Evolutionary conservation across 805 yeast species (phyloP).

Genomic region (Schwanniomyces pseudopolymorphus): DNA sequence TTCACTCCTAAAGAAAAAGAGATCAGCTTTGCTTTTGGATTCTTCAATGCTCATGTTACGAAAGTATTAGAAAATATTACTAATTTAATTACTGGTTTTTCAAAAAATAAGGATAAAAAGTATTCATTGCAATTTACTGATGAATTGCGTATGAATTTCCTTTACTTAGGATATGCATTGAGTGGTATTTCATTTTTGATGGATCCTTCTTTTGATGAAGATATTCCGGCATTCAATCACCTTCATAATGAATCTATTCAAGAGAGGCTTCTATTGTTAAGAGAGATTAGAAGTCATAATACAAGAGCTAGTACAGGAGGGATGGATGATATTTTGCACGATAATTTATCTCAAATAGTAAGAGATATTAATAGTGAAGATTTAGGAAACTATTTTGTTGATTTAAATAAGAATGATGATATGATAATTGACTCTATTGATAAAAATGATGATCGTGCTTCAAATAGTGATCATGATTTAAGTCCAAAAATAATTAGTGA

Average conservation of each 20-base stretch:
- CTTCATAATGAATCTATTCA: conserved; percentile 32
- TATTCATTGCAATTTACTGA: conserved; percentile 44
- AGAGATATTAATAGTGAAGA: conserved; percentile 21
- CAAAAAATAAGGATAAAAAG: conserved; percentile 14
- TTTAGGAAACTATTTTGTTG: not conserved
- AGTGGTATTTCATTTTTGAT: conserved; percentile 72
- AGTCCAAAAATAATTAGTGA: not conserved
- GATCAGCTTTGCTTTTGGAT: conserved; percentile 57
- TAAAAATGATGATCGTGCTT: conserved; percentile 17
- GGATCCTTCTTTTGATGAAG: conserved; percentile 66
- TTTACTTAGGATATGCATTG: conserved; percentile 56
- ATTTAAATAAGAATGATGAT: conserved; percentile 10
- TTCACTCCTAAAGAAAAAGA: conserved; percentile 62
- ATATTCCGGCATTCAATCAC: conserved; percentile 36
- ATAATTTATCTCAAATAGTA: conserved; percentile 33
- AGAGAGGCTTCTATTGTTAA: conserved; percentile 32
- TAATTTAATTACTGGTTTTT: conserved; percentile 25
- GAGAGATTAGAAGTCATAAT: conserved; percentile 28
- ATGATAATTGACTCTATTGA: conserved; percentile 17
- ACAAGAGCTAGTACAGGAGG: conserved; percentile 9
- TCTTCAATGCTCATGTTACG: conserved; percentile 51
- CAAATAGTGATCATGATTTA: not conserved
- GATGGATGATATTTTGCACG: conserved; percentile 24
- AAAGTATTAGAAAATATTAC: conserved; percentile 45
- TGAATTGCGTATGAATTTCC: conserved; percentile 51